Percentiles rank a stretch among this genome's conserved stretches.
phyloP scores from a whole-genome alignment of 1,284 basidiomycete species.

The Trichosporon asahii region DNA sequence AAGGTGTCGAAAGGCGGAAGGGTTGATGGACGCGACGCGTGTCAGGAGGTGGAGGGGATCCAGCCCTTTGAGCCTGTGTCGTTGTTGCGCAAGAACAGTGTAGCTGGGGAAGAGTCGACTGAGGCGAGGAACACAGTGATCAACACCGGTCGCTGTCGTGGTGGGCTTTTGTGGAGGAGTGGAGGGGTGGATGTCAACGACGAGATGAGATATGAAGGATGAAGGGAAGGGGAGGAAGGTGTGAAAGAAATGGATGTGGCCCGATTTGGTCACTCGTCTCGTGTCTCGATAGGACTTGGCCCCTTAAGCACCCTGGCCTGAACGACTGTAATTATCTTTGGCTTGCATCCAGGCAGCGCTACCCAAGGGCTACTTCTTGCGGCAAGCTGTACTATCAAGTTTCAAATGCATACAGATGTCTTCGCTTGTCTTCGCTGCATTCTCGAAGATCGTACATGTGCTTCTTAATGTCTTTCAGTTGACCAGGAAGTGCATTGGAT shows the following conservation, averaged over 20 bases:
- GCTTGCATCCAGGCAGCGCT: background rate
- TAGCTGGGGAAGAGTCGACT: background rate
- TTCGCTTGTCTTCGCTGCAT: background rate
- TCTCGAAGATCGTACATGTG: too few species aligned
- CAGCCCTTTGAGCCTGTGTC: background rate
- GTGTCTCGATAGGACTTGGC: background rate
- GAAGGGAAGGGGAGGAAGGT: constrained; percentile 6
- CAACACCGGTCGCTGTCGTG: constrained; percentile 2
- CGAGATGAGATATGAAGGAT: constrained; percentile 9
- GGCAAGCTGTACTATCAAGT: background rate
- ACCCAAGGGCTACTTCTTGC: background rate
- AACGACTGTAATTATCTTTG: background rate
- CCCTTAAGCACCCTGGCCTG: background rate
- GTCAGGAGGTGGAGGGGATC: background rate
- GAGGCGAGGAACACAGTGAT: background rate
- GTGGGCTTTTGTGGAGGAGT: background rate
- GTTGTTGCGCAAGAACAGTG: background rate
- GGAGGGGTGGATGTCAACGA: background rate
- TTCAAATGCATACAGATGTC: background rate
- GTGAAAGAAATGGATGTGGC: constrained; percentile 2
- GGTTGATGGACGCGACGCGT: constrained; percentile 7
- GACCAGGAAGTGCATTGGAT: background rate
- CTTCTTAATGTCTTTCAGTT: too few species aligned
- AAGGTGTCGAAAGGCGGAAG: background rate
- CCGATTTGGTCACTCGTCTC: constrained; percentile 10